These are phyloP conservation scores for Monosporascus ibericus DNA, from an alignment of 2,329 filamentous ascomycete species.

Conservation along the genomic window DNA sequence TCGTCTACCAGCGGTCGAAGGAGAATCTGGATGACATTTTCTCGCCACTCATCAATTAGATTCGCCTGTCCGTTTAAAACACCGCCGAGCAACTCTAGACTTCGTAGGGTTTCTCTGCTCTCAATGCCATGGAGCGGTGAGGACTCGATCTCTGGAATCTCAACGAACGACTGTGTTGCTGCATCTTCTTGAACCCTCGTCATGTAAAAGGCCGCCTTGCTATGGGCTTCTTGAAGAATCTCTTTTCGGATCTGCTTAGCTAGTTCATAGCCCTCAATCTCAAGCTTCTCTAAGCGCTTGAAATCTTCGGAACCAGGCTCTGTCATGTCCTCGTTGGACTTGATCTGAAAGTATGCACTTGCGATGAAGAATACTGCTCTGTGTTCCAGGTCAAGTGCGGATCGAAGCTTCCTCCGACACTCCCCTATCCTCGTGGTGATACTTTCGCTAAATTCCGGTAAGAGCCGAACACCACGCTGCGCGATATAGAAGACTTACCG, in stretches of 20 bases:
- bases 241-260: slow-evolving; percentile 76
- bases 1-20: slow-evolving; percentile 75
- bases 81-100: slow-evolving; percentile 57
- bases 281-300: slow-evolving; percentile 58
- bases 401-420: slow-evolving; percentile 60
- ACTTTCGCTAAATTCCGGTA: slow-evolving; percentile 16
- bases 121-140: slow-evolving; percentile 62
- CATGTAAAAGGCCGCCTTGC: slow-evolving; percentile 61
- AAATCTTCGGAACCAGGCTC: slow-evolving; percentile 62
- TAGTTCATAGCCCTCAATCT: slow-evolving; percentile 66
- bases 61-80: slow-evolving; percentile 67
- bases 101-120: slow-evolving; percentile 58
- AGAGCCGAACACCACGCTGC: slow-evolving; percentile 23
- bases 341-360: slow-evolving; percentile 79
- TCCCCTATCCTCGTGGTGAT: slow-evolving; percentile 42
- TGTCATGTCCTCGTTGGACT: slow-evolving; percentile 60
- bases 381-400: slow-evolving; percentile 73
- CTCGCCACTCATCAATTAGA: slow-evolving; percentile 68
- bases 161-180: slow-evolving; percentile 48
- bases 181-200: slow-evolving; percentile 49
- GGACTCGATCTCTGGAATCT: slow-evolving; percentile 55
- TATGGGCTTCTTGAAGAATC: slow-evolving; percentile 55
- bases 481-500: slow-evolving; percentile 14
- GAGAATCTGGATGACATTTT: slow-evolving; percentile 65
- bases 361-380: slow-evolving; percentile 78